Percentiles rank a stretch among this genome's conserved stretches.
phyloP scores from a whole-genome alignment of 768 basidiomycete genomes.

The Podaxis sp. region DNA sequence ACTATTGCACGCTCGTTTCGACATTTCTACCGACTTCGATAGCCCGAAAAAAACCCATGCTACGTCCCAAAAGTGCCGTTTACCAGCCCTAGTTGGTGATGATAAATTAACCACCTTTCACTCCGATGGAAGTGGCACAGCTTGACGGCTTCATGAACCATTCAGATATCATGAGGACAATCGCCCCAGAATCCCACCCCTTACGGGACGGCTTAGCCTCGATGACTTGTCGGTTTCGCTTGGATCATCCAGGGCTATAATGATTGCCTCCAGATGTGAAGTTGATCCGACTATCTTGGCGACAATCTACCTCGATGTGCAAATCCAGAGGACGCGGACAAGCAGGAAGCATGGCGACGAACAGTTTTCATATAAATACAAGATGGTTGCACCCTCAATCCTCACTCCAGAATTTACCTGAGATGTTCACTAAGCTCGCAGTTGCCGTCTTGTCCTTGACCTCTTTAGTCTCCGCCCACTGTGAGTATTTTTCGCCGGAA shows the following conservation, averaged over 20 bases:
- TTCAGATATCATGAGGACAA: neutral
- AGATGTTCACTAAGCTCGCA: constrained; percentile 21
- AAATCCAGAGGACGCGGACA: neutral
- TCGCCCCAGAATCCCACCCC: neutral
- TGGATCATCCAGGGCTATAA: neutral
- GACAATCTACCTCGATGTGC: neutral
- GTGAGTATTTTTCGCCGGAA: constrained; percentile 13
- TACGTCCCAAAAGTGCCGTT: neutral
- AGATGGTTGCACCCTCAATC: neutral
- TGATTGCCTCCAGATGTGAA: neutral
- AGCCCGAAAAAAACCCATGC: neutral
- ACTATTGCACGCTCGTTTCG: neutral
- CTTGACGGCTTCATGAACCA: neutral
- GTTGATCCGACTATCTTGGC: neutral
- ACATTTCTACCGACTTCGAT: neutral
- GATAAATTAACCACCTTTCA: neutral
- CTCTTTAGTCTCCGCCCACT: constrained; percentile 21
- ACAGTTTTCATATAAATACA: neutral
- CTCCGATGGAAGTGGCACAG: neutral
- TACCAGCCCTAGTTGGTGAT: neutral
- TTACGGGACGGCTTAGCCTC: neutral
- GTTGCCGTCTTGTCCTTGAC: constrained; percentile 19
- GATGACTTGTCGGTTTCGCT: constrained; percentile 1
- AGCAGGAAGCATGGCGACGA: neutral
- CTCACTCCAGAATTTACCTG: neutral